A percentile compares a stretch with the other conserved stretches of the same genome.
phyloP scores from a whole-genome alignment of 202 grass and related monocot genomes.

The Sporobolus alterniflorus region DNA sequence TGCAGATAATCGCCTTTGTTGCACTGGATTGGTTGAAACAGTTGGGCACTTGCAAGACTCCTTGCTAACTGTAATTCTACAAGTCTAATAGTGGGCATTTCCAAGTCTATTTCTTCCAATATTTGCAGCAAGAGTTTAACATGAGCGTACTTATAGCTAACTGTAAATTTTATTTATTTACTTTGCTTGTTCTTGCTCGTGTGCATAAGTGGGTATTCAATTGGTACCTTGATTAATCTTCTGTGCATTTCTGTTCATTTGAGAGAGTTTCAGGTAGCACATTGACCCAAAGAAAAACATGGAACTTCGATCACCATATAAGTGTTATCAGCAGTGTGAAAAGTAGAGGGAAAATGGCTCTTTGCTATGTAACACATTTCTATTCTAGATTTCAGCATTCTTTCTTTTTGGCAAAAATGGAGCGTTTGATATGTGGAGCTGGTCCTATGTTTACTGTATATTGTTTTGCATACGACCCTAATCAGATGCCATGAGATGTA shows the following conservation, averaged over 20 bases:
- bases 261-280: too few relatives aligned
- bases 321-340: neutral
- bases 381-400: neutral
- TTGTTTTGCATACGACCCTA: neutral
- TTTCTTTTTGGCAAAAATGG: neutral
- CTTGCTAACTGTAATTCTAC: neutral
- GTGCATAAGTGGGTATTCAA: neutral
- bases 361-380: neutral
- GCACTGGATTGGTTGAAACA: neutral
- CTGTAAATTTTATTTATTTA: neutral
- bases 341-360: neutral
- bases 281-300: too few relatives aligned
- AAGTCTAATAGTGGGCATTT: neutral
- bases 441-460: neutral
- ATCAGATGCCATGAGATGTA: neutral
- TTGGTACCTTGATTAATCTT: neutral
- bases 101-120: neutral
- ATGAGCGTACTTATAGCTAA: neutral
- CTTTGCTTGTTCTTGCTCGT: neutral
- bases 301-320: neutral
- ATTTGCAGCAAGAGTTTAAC: neutral
- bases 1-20: neutral
- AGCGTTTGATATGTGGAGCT: neutral
- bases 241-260: neutral
- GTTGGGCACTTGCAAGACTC: neutral